Percentiles rank a stretch among this genome's conserved stretches.
Evolutionary conservation across 805 yeast genomes (phyloP).

Genomic region (Candida coquimbonensis): DNA sequence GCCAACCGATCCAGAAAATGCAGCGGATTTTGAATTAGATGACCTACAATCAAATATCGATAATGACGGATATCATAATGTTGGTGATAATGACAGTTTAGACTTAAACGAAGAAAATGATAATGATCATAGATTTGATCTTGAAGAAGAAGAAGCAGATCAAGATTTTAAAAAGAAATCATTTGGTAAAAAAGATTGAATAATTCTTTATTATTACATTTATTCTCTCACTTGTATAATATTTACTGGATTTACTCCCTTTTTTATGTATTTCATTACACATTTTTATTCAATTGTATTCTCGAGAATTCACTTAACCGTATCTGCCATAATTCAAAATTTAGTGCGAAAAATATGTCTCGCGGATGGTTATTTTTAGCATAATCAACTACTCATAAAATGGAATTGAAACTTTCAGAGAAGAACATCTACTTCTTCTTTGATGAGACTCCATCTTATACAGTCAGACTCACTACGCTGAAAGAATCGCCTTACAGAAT

Average conservation of each 20-base stretch:
- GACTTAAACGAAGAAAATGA: conserved; percentile 19
- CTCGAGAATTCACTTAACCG: background rate
- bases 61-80: conserved; percentile 25
- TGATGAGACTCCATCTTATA: conserved; percentile 4
- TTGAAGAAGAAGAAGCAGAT: background rate
- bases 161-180: background rate
- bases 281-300: no score
- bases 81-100: conserved; percentile 22
- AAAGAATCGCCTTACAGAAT: conserved; percentile 2
- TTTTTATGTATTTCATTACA: no score
- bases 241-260: no score
- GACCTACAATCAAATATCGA: conserved; percentile 38
- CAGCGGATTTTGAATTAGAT: conserved; percentile 59
- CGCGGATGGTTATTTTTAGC: no score
- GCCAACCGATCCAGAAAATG: conserved; percentile 70
- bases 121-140: conserved; percentile 1
- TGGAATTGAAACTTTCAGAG: conserved; percentile 3
- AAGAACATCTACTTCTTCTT: conserved; percentile 5
- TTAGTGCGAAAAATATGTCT: no score
- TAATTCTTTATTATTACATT: no score
- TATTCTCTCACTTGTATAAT: no score
- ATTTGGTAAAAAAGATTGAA: conserved; percentile 3
- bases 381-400: background rate
- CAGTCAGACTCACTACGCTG: background rate
- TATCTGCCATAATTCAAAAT: background rate